These are phyloP conservation scores for Linnemannia elongata DNA, from an alignment of 192 early-diverging fungal species.

Conservation along the genomic window DNA sequence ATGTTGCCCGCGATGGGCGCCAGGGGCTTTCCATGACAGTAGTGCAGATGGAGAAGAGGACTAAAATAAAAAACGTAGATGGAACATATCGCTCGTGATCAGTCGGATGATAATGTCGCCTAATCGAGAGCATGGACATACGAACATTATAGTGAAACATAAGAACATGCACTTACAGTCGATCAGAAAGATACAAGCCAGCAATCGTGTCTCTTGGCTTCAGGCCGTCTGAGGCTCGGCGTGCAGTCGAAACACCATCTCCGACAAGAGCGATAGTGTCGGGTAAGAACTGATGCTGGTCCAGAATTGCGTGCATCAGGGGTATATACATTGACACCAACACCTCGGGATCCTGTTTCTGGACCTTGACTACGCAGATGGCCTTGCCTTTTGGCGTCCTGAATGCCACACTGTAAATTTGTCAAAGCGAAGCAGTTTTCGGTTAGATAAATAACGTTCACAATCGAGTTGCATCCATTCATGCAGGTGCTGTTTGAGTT, in stretches of 20 bases:
- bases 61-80: neutral
- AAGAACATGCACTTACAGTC: constrained; percentile 26
- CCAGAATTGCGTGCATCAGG: constrained; percentile 42
- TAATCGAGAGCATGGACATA: too few relatives aligned
- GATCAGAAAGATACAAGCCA: constrained; percentile 19
- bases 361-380: constrained; percentile 40
- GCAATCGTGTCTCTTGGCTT: constrained; percentile 42
- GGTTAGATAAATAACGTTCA: neutral
- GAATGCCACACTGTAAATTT: constrained; percentile 31
- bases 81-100: neutral
- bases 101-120: neutral
- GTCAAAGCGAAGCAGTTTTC: neutral
- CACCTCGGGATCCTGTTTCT: constrained; percentile 42
- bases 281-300: constrained; percentile 50
- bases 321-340: constrained; percentile 54
- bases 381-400: constrained; percentile 26
- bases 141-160: neutral
- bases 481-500: neutral
- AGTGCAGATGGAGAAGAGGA: constrained; percentile 40
- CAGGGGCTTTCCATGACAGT: constrained; percentile 37
- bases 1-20: constrained; percentile 18
- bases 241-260: constrained; percentile 36
- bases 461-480: neutral
- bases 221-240: constrained; percentile 32
- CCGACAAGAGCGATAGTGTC: constrained; percentile 47